Percentiles rank a stretch among this genome's conserved stretches.
Evolutionary conservation across 1,284 basidiomycete genomes (phyloP).

Genomic region (Volvariella volvacea): DNA sequence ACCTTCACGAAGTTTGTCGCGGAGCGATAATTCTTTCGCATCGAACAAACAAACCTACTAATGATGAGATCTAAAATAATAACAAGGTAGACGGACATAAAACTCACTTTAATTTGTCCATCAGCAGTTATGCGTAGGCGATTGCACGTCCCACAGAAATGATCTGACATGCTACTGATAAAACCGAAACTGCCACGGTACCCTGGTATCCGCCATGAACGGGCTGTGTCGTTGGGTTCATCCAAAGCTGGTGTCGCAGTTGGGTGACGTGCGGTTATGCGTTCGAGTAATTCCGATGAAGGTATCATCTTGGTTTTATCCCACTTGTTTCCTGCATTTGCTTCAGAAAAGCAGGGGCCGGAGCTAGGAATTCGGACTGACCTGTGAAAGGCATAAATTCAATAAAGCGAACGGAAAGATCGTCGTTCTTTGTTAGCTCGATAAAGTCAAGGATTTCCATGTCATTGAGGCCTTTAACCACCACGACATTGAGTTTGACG

Average conservation of each 20-base stretch:
- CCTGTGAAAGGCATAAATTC: slow-evolving; percentile 93
- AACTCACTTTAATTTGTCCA: slow-evolving; percentile 79
- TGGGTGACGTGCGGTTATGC: slow-evolving; percentile 43
- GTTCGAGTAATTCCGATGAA: slow-evolving; percentile 54
- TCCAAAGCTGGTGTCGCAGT: slow-evolving; percentile 48
- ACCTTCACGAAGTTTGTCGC: slow-evolving; percentile 65
- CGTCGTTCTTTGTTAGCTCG: slow-evolving; percentile 59
- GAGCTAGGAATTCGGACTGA: slow-evolving; percentile 22
- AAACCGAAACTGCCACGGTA: slow-evolving; percentile 76
- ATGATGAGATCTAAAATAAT: background rate
- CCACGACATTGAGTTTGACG: slow-evolving; percentile 81
- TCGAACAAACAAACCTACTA: slow-evolving; percentile 81
- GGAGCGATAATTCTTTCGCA: slow-evolving; percentile 75
- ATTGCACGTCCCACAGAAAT: slow-evolving; percentile 85
- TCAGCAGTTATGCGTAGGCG: slow-evolving; percentile 81
- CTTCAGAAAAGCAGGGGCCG: slow-evolving; percentile 6
- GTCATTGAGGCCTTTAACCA: slow-evolving; percentile 78
- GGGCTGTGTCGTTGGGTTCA: slow-evolving; percentile 75
- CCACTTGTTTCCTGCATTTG: slow-evolving; percentile 75
- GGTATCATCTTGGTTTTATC: slow-evolving; percentile 76
- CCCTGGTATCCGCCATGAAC: slow-evolving; percentile 72
- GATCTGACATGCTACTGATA: slow-evolving; percentile 90
- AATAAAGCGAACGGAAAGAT: slow-evolving; percentile 77
- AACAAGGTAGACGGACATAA: background rate
- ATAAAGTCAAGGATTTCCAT: slow-evolving; percentile 74